Conservation (phyloP, 176 grass and related monocot species). For the Bolboschoenus planiculmis region DNA sequence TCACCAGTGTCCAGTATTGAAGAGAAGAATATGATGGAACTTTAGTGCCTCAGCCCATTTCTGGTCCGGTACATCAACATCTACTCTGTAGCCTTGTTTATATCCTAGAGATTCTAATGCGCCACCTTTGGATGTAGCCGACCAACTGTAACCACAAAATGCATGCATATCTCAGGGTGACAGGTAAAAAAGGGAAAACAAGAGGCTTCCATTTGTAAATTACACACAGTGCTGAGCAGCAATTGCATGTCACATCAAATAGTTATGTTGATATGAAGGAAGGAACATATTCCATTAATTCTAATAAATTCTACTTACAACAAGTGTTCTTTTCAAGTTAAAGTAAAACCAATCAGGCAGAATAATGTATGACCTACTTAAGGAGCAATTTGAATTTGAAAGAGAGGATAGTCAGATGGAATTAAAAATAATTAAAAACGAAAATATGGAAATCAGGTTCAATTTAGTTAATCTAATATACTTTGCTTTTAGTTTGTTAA, state of each 20-base stretch:
- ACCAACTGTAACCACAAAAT: conserved; percentile 45
- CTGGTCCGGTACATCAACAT: conserved; percentile 79
- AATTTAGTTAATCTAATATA: neutral
- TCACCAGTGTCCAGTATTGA: conserved; percentile 95
- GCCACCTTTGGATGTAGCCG: conserved; percentile 46
- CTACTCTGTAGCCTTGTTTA: conserved; percentile 76
- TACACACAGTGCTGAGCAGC: neutral
- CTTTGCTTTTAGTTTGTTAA: neutral
- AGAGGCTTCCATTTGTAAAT: neutral
- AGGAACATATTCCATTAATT: neutral
- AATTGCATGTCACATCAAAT: neutral
- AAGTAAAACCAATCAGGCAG: neutral
- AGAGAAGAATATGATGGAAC: conserved; percentile 92
- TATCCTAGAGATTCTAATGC: conserved; percentile 84
- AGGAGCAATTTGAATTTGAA: neutral
- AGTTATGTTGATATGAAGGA: neutral
- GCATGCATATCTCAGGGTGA: conserved; percentile 6
- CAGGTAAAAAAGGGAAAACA: neutral
- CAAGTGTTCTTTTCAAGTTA: neutral
- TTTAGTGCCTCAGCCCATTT: conserved; percentile 64
- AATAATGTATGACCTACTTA: neutral
- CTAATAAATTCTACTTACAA: neutral
- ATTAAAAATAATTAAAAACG: neutral
- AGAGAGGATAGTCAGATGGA: neutral
- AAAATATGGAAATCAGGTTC: neutral